These are phyloP conservation scores for Vitis rotundifolia DNA, from an alignment of 164 flowering plant genomes.

Conservation along the genomic window DNA sequence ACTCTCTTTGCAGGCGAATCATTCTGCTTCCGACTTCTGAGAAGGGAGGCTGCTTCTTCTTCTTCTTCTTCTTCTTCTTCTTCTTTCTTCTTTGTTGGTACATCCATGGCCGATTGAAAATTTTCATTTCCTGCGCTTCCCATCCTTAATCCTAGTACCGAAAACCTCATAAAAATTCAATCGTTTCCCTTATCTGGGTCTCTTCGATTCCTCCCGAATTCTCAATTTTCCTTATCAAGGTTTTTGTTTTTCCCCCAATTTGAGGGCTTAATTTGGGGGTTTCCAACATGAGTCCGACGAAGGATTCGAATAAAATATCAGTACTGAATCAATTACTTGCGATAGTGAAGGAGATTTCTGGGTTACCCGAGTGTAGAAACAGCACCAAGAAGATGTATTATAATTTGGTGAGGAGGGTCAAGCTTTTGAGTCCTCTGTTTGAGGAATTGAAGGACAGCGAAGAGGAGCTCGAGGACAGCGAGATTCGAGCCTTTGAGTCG, in stretches of 20 bases:
- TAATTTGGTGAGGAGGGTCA: conserved; percentile 72
- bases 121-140: too few species aligned
- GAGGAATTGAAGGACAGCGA: conserved; percentile 71
- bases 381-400: conserved; percentile 55
- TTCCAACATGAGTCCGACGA: conserved; percentile 15
- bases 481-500: conserved; percentile 37
- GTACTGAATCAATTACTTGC: conserved; percentile 35
- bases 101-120: too few species aligned
- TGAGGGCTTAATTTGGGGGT: neutral
- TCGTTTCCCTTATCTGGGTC: conserved; percentile 6
- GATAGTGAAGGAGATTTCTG: conserved; percentile 51
- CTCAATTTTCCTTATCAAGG: too few species aligned
- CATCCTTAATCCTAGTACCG: too few species aligned
- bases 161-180: too few species aligned
- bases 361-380: conserved; percentile 57
- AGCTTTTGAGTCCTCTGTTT: conserved; percentile 79
- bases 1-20: too few species aligned
- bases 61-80: too few species aligned
- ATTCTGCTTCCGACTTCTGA: too few species aligned
- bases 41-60: too few species aligned
- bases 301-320: conserved; percentile 12
- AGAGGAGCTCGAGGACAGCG: conserved; percentile 31
- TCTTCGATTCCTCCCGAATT: neutral
- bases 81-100: too few species aligned
- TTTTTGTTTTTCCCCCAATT: neutral